Conservation (phyloP, 208 protist species). For the Leishmania arabica region DNA sequence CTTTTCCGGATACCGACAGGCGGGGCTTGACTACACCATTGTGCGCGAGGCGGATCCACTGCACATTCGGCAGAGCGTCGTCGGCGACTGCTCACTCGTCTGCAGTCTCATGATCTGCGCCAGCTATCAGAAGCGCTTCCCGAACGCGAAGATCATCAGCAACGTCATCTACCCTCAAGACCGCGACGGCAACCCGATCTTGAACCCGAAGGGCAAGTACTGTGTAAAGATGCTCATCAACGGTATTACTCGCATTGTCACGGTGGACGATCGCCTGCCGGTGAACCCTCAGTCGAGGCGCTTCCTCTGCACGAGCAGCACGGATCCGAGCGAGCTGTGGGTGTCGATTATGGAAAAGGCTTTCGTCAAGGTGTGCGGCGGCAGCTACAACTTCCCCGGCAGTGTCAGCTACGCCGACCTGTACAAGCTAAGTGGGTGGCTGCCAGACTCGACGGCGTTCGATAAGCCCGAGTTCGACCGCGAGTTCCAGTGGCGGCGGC, state of each 20-base stretch:
- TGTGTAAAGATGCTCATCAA: slow-evolving; percentile 94
- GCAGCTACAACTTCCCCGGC: slow-evolving; percentile 86
- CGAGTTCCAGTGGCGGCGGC: slow-evolving; percentile 76
- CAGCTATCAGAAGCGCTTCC: slow-evolving; percentile 83
- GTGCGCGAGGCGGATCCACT: slow-evolving; percentile 73
- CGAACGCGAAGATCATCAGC: slow-evolving; percentile 82
- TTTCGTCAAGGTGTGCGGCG: slow-evolving; percentile 84
- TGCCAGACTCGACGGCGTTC: slow-evolving; percentile 66
- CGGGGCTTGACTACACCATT: slow-evolving; percentile 39
- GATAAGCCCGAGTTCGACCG: slow-evolving; percentile 52
- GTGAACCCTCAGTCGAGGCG: slow-evolving; percentile 38
- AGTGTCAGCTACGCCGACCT: slow-evolving; percentile 85
- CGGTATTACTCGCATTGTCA: slow-evolving; percentile 86
- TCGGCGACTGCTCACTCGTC: slow-evolving; percentile 89
- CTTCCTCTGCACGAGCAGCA: slow-evolving; percentile 47
- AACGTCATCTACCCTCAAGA: slow-evolving; percentile 91
- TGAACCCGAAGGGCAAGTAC: slow-evolving; percentile 90
- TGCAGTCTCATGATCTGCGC: slow-evolving; percentile 79
- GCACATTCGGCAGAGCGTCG: slow-evolving; percentile 82
- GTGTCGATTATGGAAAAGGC: slow-evolving; percentile 91
- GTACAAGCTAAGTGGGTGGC: slow-evolving; percentile 89
- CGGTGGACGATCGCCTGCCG: slow-evolving; percentile 88
- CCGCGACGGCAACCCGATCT: slow-evolving; percentile 61
- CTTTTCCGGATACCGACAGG: slow-evolving; percentile 32
- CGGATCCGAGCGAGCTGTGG: slow-evolving; percentile 60